Evolutionary conservation across 2,329 filamentous ascomycete species (phyloP), one percentile per base, ranked within the genome.

Genomic region (Alternaria infectoria): DNA sequence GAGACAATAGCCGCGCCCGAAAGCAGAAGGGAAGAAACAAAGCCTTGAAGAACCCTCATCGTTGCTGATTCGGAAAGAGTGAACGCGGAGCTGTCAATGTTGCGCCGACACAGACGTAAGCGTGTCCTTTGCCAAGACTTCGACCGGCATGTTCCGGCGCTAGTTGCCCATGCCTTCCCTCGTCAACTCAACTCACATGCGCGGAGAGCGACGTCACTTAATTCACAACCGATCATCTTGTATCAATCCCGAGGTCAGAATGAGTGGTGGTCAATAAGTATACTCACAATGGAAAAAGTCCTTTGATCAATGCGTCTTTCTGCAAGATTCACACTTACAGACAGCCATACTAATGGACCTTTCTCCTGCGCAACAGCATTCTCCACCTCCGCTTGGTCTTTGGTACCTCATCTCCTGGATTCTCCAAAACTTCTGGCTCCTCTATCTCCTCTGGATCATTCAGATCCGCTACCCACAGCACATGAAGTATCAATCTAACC

Each of bases 41-140:
- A 70, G 32, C 82, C 81, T 67, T 65, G 63, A 66, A 81, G 69
- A 62, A 83, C 74, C 73, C 77, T 81, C 82, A 84, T 84, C 60
- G 54, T 78, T 67, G 70, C 59, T 64, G 67, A 65, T 66, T 65
- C 65, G 65, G 55, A 68, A 68, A 63, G 59, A 69, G 66, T 71
- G 66, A 65, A 74, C 62, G 71, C 69, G 71, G 62, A 74, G 69
- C 71, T 75, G 59, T 61, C 55, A 61, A 68, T 55, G 63, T 47
- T 62, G 60, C 57, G 55, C 54, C 54, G 56, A 65, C 59, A 64
- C 61, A 65, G 62, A 66, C 63, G 65, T 66, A 65, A 67, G 65
- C 65, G 62, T 65, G 62, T 65, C 62, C 65, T 67, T 67, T 67
- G 65, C 65, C 65, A 67, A 67, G 65, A 57, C 49, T 26, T 49